Base-by-base conservation (phyloP, 495 filamentous ascomycete species). In the Penicillium angulare region DNA sequence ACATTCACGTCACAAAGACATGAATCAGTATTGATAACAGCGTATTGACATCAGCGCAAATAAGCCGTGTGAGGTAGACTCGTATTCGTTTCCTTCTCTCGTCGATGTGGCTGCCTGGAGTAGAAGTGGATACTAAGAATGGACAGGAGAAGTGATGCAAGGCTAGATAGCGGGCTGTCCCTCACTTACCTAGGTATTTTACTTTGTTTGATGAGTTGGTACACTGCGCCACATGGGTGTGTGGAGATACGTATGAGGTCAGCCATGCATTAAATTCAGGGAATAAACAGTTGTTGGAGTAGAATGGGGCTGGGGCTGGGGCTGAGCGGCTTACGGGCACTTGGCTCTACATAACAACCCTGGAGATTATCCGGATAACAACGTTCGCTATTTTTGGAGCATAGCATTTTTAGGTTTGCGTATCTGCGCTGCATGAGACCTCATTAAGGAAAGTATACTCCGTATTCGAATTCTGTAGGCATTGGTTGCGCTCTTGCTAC, bases 31-130 rank as follows among this genome's bases (percentile, higher is more conserved):
- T 29, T 18, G 15, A n/a, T 44, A 24, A 44, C 24, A 44, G 24
- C 23, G n/a, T 20, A 32, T 18, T 44, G n/a, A n/a, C n/a, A n/a
- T n/a, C n/a, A 44, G 24, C 31, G 8, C 34, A 38, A 38, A 38
- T 8, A 8, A 20, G 24, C 21, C 21, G 16, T 7, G n/a, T 17
- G 13, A 15, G 33, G 3, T 35, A 35, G 13, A 10, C 15, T 35
- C 33, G 33, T 35, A 35, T 17, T 44, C 10, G 38, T n/a, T 24
- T 41, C 24, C 10, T 39, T 39, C 1, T 13, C 10, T 12, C n/a
- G 21, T 41, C 38, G 13, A 38, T 26, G 41, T 29, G 23, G 41
- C 23, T 44, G 41, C 41, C 41, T 44, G 41, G 41, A 41, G 21
- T 24, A 41, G n/a, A 41, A 24, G 38, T 41, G 38, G 38, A 41